phyloP scores from a whole-genome alignment of 352 stramenopile species.

The Globisporangium takayamanum region DNA sequence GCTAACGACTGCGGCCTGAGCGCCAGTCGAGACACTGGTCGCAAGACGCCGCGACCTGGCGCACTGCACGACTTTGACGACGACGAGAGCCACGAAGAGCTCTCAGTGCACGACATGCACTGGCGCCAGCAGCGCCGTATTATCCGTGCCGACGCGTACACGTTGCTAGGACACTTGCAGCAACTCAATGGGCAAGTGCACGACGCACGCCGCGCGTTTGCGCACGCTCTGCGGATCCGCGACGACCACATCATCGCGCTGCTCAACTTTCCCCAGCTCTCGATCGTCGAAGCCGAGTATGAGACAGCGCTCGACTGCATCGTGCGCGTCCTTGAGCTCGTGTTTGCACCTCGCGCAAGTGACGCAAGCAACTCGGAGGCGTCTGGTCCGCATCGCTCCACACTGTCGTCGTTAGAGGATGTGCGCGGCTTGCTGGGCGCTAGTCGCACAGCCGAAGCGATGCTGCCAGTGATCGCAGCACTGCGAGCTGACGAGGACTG shows the following conservation, averaged over 20 bases:
- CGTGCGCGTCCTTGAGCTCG: slow-evolving; percentile 25
- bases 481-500: slow-evolving; percentile 12
- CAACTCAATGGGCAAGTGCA: slow-evolving; percentile 28
- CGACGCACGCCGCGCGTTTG: slow-evolving; percentile 23
- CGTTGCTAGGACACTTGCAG: slow-evolving; percentile 25
- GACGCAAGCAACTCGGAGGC: no score
- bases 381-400: background rate
- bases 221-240: slow-evolving; percentile 24
- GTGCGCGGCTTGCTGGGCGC: slow-evolving; percentile 21
- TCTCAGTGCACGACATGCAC: slow-evolving; percentile 3
- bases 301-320: slow-evolving; percentile 30
- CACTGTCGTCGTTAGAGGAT: background rate
- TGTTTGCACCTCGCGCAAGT: slow-evolving; percentile 1
- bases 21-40: no score
- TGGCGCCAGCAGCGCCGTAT: slow-evolving; percentile 26
- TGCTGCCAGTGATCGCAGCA: slow-evolving; percentile 16
- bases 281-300: slow-evolving; percentile 27
- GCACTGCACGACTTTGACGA: background rate
- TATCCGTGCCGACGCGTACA: slow-evolving; percentile 39
- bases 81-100: slow-evolving; percentile 19
- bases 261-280: slow-evolving; percentile 43
- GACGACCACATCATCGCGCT: slow-evolving; percentile 33
- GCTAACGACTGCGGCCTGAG: background rate
- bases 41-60: background rate
- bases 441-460: slow-evolving; percentile 15